Evolutionary conservation across 108 stramenopile species (phyloP).

Genomic region (Schizochytrium sp.): DNA sequence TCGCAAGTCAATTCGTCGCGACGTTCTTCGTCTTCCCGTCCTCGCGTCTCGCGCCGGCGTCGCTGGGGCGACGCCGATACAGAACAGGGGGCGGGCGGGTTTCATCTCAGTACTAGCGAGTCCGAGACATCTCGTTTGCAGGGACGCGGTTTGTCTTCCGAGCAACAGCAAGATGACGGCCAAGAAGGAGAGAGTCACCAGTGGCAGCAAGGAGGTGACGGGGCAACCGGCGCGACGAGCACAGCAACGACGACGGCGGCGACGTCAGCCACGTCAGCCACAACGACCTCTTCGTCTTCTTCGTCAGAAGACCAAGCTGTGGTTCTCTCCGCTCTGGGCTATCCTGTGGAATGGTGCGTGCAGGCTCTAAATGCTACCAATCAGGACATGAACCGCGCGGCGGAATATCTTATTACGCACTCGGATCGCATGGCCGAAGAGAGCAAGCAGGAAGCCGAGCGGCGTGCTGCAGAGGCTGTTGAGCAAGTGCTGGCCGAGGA

Average conservation of each 20-base stretch:
- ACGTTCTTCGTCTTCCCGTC: no score
- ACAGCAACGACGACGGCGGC: background rate
- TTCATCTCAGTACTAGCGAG: background rate
- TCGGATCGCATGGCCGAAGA: background rate
- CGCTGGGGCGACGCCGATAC: background rate
- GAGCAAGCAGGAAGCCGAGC: conserved; percentile 13
- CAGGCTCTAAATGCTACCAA: background rate
- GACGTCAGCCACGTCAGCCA: background rate
- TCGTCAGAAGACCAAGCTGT: background rate
- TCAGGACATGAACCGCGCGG: conserved; percentile 1
- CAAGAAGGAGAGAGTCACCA: no score
- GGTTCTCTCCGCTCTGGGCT: background rate
- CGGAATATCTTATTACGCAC: background rate
- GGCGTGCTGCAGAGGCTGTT: background rate
- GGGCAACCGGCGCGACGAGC: background rate
- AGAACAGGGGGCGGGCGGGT: background rate
- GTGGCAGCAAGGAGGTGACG: no score
- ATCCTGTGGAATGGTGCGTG: background rate
- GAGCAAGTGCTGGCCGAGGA: background rate
- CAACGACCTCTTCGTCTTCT: background rate
- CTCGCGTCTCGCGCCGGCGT: background rate
- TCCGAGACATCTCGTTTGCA: background rate
- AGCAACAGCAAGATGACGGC: no score
- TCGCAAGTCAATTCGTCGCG: background rate
- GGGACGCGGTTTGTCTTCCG: background rate